Evolutionary conservation across 148 eudicot species (phyloP).

Genomic region (Rhododendron henanense): DNA sequence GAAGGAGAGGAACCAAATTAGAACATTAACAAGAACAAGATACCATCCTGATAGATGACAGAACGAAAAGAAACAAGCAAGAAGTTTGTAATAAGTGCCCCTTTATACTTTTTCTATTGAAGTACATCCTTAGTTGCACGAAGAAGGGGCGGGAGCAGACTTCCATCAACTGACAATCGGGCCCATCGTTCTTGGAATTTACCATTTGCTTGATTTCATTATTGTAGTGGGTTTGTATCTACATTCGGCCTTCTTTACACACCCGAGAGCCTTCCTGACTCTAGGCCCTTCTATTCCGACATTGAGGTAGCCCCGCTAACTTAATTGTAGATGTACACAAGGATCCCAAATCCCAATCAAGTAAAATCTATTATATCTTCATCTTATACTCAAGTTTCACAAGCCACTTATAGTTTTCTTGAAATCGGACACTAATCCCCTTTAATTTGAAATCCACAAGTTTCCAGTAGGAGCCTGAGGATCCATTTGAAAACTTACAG

Average conservation of each 20-base stretch:
- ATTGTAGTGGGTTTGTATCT: no score
- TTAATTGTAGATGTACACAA: not conserved
- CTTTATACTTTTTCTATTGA: not conserved
- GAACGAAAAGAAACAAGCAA: not conserved
- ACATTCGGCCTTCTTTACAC: no score
- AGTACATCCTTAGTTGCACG: not conserved
- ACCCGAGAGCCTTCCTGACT: no score
- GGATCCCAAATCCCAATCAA: not conserved
- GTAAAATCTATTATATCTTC: not conserved
- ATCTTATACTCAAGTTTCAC: not conserved
- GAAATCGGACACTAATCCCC: not conserved
- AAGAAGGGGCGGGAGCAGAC: no score
- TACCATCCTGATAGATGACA: not conserved
- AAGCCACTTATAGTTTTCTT: not conserved
- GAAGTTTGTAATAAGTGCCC: not conserved
- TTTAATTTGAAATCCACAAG: not conserved
- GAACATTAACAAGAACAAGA: not conserved
- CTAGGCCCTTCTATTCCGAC: no score
- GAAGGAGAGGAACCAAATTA: not conserved
- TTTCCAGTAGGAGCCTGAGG: not conserved
- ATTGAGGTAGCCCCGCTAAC: no score
- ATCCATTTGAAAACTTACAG: not conserved
- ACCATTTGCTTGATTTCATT: no score
- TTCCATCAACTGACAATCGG: no score
- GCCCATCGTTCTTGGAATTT: no score